These are phyloP conservation scores for Eucalyptus caleyi DNA, from an alignment of 345 rosid species.

Conservation along the genomic window DNA sequence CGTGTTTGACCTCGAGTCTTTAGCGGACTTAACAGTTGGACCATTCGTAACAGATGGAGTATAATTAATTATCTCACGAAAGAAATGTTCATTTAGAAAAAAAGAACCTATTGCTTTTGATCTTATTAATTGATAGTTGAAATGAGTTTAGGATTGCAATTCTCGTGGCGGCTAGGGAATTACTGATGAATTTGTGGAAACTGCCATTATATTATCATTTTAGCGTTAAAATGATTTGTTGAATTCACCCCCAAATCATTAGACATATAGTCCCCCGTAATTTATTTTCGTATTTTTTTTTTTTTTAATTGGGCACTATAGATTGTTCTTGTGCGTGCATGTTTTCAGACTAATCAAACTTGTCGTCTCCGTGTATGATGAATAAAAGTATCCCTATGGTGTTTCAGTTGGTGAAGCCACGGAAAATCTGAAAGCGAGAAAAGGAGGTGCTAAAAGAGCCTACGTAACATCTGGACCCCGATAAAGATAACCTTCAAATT, in stretches of 20 bases:
- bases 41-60: accelerated
- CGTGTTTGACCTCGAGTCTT: not conserved
- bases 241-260: not conserved
- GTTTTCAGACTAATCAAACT: not conserved
- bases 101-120: not conserved
- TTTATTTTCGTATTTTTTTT: not conserved
- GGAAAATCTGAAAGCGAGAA: not conserved
- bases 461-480: not conserved
- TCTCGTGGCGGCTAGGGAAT: not conserved
- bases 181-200: not conserved
- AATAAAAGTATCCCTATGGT: not conserved
- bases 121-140: not conserved
- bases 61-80: not conserved
- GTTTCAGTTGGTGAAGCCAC: not conserved
- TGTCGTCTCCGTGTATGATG: not conserved
- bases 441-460: not conserved
- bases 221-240: not conserved
- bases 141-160: not conserved
- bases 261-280: accelerated
- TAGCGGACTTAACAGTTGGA: not conserved
- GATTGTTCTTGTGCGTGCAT: not conserved
- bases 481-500: not conserved
- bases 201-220: not conserved
- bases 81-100: accelerated
- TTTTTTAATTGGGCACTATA: not conserved